Percentiles rank a stretch among this genome's conserved stretches.
Conservation (phyloP, 2,329 filamentous ascomycete genomes). For the Fusarium odoratissimum region DNA sequence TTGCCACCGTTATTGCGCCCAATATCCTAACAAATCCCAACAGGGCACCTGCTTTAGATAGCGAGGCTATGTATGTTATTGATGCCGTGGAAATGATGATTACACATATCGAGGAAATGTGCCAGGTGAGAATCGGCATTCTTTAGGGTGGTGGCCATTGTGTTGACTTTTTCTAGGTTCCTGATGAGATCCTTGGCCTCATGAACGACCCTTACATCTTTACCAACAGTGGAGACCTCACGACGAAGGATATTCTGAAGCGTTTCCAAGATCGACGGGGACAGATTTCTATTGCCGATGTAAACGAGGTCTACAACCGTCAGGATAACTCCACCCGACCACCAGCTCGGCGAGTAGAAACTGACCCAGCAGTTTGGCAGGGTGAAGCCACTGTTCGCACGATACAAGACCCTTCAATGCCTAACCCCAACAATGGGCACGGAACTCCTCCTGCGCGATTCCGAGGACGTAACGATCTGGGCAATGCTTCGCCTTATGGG, state of each 20-base stretch:
- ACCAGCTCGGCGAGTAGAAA: conserved; percentile 77
- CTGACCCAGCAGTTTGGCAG: conserved; percentile 86
- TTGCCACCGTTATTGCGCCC: conserved; percentile 96
- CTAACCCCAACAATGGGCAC: conserved; percentile 53
- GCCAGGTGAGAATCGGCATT: conserved; percentile 74
- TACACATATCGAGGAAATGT: conserved; percentile 94
- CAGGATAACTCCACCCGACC: conserved; percentile 68
- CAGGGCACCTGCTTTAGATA: conserved; percentile 76
- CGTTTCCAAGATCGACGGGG: conserved; percentile 84
- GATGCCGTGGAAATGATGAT: conserved; percentile 93
- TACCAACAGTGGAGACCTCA: conserved; percentile 85
- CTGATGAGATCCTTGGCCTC: conserved; percentile 88
- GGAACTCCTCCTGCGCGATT: conserved; percentile 63
- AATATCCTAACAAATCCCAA: conserved; percentile 85
- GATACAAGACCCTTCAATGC: conserved; percentile 69
- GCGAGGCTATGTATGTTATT: conserved; percentile 92
- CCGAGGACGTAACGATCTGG: conserved; percentile 58
- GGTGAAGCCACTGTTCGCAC: conserved; percentile 87
- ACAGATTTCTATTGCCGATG: conserved; percentile 69
- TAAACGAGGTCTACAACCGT: conserved; percentile 67
- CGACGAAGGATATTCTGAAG: conserved; percentile 96
- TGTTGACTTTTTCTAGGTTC: conserved; percentile 71
- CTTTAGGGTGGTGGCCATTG: conserved; percentile 26
- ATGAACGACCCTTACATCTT: conserved; percentile 86
- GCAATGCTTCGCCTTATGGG: conserved; percentile 58